Base-by-base conservation (phyloP, 2,329 filamentous ascomycete species). In the Ilyonectria sp. region DNA sequence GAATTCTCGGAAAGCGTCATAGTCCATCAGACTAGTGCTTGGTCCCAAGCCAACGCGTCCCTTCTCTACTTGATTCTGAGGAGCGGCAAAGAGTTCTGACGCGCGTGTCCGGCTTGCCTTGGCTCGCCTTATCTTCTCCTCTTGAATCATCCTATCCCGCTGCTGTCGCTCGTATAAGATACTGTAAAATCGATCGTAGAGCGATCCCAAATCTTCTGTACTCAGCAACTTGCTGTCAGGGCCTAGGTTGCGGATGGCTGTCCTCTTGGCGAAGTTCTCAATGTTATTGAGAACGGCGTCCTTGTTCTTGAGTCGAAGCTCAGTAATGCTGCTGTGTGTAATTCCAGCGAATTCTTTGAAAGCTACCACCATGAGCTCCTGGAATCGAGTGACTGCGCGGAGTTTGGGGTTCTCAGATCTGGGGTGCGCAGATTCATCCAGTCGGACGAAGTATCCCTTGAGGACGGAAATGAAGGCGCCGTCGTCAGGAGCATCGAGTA, bases 311-410 rank as follows among this genome's bases (percentile, higher is more conserved):
- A 93, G 86, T 23, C 96, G 91, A 77, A 97, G 88, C 72, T 98
- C 96, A 1, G 92, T 93, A 68, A 99, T 95, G 57, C 92, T 97
- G 77, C 91, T 92, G 78, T 99, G 95, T 0, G 96, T 99, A 73
- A 99, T 97, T 46, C 92, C 94, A 0, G 95, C 93, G 78, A 99
- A 99, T 78, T 99, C 96, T 75, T 98, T 98, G 83, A 99, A 99
- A 1, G 96, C 96, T 21, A 98, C 96, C 3, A 99, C 96, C 95
- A 99, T 98, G 64, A 99, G 89, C 80, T 98, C 96, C 77, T 99
- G 96, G 79, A 99, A 99, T 53, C 94, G 90, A 6, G 97, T 99
- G 60, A 99, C 96, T 0, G 95, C 94, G 60, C 95, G 90, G 59
- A 98, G 85, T 82, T 98, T 99, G 3, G 95, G 91, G 70, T 98